phyloP scores from a whole-genome alignment of 2,329 filamentous ascomycete species.

The Pseudonectria foliicola region DNA sequence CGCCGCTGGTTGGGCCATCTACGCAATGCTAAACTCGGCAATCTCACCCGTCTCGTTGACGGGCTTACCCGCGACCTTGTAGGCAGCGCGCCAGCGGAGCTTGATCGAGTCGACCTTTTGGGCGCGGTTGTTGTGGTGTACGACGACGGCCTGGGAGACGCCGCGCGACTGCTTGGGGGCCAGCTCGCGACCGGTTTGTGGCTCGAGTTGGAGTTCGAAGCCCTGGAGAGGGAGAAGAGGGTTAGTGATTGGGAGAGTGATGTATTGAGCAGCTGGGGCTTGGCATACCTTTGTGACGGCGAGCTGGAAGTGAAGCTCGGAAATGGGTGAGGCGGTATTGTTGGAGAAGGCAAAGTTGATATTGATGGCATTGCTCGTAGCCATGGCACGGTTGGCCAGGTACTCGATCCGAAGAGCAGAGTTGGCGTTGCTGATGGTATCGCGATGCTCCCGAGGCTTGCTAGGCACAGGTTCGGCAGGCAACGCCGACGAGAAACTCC shows the following conservation, averaged over 20 bases:
- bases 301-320: conserved; percentile 80
- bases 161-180: conserved; percentile 65
- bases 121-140: conserved; percentile 60
- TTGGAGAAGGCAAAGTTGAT: conserved; percentile 82
- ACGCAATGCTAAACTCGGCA: conserved; percentile 68
- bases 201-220: conserved; percentile 72
- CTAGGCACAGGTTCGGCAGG: conserved; percentile 45
- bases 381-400: conserved; percentile 53
- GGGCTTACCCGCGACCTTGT: conserved; percentile 58
- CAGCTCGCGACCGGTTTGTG: conserved; percentile 74
- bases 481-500: conserved; percentile 84
- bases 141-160: conserved; percentile 75
- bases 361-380: conserved; percentile 51
- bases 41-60: conserved; percentile 83
- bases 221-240: conserved; percentile 43
- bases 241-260: conserved; percentile 2
- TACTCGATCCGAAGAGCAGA: conserved; percentile 61
- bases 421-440: conserved; percentile 61
- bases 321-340: conserved; percentile 61
- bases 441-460: conserved; percentile 54
- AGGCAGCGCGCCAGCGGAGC: conserved; percentile 82
- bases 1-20: conserved; percentile 4
- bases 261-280: neutral
- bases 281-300: conserved; percentile 79
- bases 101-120: conserved; percentile 74